Conservation (phyloP, 2,329 filamentous ascomycete species). For the Colletotrichum somersetense region DNA sequence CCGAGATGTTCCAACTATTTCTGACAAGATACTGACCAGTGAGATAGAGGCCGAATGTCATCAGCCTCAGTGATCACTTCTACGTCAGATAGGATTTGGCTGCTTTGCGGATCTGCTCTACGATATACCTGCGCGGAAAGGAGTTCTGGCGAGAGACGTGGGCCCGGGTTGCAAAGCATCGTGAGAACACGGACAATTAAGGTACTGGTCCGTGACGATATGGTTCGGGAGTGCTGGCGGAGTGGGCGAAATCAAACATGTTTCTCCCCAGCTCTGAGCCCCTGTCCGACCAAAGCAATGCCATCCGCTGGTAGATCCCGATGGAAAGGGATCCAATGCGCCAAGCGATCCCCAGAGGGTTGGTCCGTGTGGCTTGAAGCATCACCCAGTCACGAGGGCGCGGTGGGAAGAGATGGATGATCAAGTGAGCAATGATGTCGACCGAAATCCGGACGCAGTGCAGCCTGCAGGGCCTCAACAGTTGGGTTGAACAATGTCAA, state of each 20-base stretch:
- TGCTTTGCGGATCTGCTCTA: too few species aligned
- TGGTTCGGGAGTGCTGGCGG: not conserved
- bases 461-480: conserved; percentile 11
- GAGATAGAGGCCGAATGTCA: not conserved
- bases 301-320: not conserved
- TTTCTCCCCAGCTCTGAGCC: conserved; percentile 10
- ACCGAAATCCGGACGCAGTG: not conserved
- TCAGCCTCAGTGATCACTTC: not conserved
- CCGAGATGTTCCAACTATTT: not conserved
- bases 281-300: conserved; percentile 12
- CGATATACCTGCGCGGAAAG: not conserved
- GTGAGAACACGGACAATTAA: conserved; percentile 7
- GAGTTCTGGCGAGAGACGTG: not conserved
- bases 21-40: not conserved
- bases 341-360: not conserved
- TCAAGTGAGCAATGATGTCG: conserved; percentile 1
- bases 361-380: not conserved
- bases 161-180: not conserved
- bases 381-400: not conserved
- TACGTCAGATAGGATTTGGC: too few species aligned
- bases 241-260: conserved; percentile 9
- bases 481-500: not conserved
- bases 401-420: not conserved
- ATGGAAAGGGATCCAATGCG: not conserved
- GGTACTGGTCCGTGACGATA: conserved; percentile 26